A percentile compares a stretch with the other conserved stretches of the same genome.
Conservation (phyloP, 352 stramenopile genomes). For the Phytophthora multivora region DNA sequence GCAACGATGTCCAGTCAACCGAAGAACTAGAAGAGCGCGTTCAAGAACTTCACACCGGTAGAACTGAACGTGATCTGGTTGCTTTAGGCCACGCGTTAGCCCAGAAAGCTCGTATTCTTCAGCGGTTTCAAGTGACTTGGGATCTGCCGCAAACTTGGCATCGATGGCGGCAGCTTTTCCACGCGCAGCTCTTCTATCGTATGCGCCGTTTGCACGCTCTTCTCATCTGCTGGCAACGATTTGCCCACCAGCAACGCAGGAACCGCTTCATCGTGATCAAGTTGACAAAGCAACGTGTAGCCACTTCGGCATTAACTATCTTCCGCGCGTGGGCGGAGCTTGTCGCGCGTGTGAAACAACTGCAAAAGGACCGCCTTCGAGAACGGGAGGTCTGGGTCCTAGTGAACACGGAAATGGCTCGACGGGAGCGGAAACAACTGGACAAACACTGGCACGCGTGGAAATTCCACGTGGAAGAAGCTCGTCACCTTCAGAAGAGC, state of each 20-base stretch:
- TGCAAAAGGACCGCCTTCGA: conserved; percentile 50
- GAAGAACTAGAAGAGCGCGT: neutral
- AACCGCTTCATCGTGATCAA: conserved; percentile 27
- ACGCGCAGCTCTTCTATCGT: conserved; percentile 63
- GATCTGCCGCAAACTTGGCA: conserved; percentile 47
- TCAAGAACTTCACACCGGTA: neutral
- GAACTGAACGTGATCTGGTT: conserved; percentile 6
- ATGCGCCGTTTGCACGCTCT: conserved; percentile 42
- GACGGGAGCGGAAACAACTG: conserved; percentile 44
- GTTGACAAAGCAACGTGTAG: conserved; percentile 11
- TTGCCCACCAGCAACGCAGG: conserved; percentile 14
- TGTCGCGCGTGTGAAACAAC: conserved; percentile 45
- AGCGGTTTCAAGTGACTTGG: conserved; percentile 55
- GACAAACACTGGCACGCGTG: conserved; percentile 56
- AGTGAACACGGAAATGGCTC: conserved; percentile 55
- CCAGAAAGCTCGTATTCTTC: conserved; percentile 51
- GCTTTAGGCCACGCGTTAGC: conserved; percentile 29
- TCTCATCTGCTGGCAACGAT: conserved; percentile 43
- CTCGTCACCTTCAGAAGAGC: conserved; percentile 50
- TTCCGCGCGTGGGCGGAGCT: conserved; percentile 48
- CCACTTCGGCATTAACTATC: neutral
- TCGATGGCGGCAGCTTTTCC: conserved; percentile 63
- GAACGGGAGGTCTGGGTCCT: conserved; percentile 66
- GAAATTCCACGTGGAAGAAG: conserved; percentile 40
- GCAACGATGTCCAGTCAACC: neutral